Evolutionary conservation across 1,284 basidiomycete species (phyloP).

Genomic region (Ustilago crameri): DNA sequence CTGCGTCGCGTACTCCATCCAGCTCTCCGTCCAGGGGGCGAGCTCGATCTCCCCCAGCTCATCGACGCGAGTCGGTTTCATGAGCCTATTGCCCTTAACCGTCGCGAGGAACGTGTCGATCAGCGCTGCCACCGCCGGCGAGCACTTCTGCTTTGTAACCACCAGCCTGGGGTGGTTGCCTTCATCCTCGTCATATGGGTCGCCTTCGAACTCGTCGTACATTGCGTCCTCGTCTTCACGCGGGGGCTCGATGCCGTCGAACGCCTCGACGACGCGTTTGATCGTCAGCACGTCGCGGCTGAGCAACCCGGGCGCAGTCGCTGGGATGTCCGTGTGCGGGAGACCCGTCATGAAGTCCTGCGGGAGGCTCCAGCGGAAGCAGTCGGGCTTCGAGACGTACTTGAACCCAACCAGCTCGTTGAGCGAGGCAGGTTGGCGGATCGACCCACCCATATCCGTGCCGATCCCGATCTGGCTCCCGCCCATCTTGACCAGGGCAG

Average conservation of each 20-base stretch:
- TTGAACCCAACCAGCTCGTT: slow-evolving; percentile 38
- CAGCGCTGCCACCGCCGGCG: slow-evolving; percentile 16
- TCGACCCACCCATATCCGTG: slow-evolving; percentile 55
- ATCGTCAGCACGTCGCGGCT: slow-evolving; percentile 8
- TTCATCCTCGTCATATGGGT: background rate
- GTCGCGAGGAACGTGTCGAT: slow-evolving; percentile 3
- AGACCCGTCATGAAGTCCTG: slow-evolving; percentile 40
- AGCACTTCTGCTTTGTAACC: slow-evolving; percentile 21
- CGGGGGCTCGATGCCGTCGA: background rate
- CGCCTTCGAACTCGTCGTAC: background rate
- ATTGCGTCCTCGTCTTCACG: background rate
- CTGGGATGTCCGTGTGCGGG: slow-evolving; percentile 33
- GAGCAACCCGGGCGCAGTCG: slow-evolving; percentile 36
- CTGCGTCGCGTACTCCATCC: slow-evolving; percentile 28
- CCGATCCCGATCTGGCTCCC: slow-evolving; percentile 49
- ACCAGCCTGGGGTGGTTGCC: slow-evolving; percentile 22
- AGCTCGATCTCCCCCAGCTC: slow-evolving; percentile 18
- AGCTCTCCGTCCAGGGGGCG: slow-evolving; percentile 12
- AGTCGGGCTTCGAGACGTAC: slow-evolving; percentile 3
- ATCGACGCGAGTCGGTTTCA: background rate
- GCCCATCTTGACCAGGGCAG: slow-evolving; percentile 35
- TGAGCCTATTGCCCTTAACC: background rate
- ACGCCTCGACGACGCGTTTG: background rate
- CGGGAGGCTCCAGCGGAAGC: slow-evolving; percentile 24
- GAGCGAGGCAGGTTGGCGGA: slow-evolving; percentile 51